Percentiles rank a stretch among this genome's conserved stretches.
Conservation (phyloP, 176 grass and related monocot species). For the Alopecurus myosuroides region DNA sequence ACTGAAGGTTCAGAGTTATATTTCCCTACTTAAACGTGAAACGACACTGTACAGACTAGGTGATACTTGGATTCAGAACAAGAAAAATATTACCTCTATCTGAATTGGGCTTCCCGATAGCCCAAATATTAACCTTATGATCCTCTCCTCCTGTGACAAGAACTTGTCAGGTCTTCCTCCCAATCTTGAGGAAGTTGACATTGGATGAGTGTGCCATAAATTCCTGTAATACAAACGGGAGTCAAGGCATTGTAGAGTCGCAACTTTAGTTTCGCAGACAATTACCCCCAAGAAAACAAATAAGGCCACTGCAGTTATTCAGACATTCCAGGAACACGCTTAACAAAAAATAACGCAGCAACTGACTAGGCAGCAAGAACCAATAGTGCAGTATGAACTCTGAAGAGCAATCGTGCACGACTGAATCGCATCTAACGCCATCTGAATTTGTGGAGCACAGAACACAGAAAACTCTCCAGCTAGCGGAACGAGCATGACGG, state of each 20-base stretch:
- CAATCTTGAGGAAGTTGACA: constrained; percentile 98
- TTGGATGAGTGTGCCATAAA: constrained; percentile 92
- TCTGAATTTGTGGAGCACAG: no score
- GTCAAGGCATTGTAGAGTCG: constrained; percentile 57
- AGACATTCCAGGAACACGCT: neutral
- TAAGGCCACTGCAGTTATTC: neutral
- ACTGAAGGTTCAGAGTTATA: neutral
- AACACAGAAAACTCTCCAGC: neutral
- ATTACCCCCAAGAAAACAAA: neutral
- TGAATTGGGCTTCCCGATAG: constrained; percentile 92
- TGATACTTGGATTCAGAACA: neutral
- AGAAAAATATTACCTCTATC: constrained; percentile 57
- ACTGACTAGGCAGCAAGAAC: neutral
- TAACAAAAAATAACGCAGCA: neutral
- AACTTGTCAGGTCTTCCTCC: constrained; percentile 82
- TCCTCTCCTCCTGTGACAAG: constrained; percentile 94
- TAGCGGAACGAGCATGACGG: neutral
- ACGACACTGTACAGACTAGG: neutral
- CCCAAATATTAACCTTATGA: constrained; percentile 92
- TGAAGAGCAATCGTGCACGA: neutral
- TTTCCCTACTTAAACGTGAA: neutral
- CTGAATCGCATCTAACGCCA: no score
- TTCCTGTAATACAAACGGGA: no score
- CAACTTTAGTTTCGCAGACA: constrained; percentile 1
- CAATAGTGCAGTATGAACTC: neutral